Conservation (phyloP, 2,329 filamentous ascomycete genomes). For the Ceratocystis ficicola region DNA sequence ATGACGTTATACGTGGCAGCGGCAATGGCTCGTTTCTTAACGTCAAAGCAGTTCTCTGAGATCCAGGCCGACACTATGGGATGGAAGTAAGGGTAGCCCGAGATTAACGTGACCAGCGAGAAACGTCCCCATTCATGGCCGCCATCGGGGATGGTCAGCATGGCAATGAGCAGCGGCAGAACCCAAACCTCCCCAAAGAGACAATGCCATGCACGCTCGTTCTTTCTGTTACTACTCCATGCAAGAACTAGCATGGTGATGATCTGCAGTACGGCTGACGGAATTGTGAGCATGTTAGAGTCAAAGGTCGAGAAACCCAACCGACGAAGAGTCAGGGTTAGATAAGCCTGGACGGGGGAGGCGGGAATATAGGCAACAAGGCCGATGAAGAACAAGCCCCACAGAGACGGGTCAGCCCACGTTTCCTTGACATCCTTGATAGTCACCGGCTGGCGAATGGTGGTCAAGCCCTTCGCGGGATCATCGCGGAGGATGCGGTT, state of each 20-base stretch:
- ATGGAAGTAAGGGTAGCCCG: slow-evolving; percentile 32
- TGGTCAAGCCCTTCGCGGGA: slow-evolving; percentile 43
- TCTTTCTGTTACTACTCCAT: slow-evolving; percentile 28
- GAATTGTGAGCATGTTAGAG: slow-evolving; percentile 46
- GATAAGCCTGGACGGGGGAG: slow-evolving; percentile 26
- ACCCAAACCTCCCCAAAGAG: slow-evolving; percentile 30
- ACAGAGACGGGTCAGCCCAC: slow-evolving; percentile 43
- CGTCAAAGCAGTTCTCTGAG: slow-evolving; percentile 47
- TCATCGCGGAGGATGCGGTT: slow-evolving; percentile 45
- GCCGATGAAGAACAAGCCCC: slow-evolving; percentile 37
- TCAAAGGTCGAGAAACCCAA: slow-evolving; percentile 35
- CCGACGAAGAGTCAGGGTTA: slow-evolving; percentile 26
- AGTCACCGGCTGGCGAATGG: slow-evolving; percentile 42
- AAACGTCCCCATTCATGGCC: slow-evolving; percentile 28
- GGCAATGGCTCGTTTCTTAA: slow-evolving; percentile 50
- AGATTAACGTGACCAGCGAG: slow-evolving; percentile 27
- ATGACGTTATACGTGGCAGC: slow-evolving; percentile 39
- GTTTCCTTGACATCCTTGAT: slow-evolving; percentile 36
- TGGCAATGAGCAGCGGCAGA: slow-evolving; percentile 29
- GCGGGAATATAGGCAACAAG: slow-evolving; percentile 25
- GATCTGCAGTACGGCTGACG: slow-evolving; percentile 25
- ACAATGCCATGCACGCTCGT: slow-evolving; percentile 28
- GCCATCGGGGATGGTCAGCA: slow-evolving; percentile 27
- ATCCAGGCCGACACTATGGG: slow-evolving; percentile 40
- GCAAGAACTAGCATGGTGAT: slow-evolving; percentile 25